phyloP scores from a whole-genome alignment of 768 basidiomycete genomes.

The Zangia roseola region DNA sequence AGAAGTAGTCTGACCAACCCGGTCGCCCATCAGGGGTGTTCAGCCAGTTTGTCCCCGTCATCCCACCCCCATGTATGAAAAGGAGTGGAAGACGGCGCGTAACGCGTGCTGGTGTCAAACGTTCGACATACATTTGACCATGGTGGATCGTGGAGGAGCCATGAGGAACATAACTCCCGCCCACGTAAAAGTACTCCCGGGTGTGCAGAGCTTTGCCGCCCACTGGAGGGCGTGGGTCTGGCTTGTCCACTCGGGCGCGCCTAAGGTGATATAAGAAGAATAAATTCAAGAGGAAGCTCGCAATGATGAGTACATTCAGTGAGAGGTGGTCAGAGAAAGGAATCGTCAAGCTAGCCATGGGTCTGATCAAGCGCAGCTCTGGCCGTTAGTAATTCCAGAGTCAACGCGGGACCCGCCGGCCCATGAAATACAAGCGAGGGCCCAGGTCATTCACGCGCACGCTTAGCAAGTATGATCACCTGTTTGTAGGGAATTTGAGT shows the following conservation, averaged over 20 bases:
- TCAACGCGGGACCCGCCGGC: too few relatives aligned
- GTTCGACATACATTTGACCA: conserved; percentile 55
- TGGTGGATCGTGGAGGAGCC: conserved; percentile 38
- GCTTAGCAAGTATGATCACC: too few relatives aligned
- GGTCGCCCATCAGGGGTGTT: conserved; percentile 53
- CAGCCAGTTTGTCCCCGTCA: conserved; percentile 53
- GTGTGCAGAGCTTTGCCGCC: conserved; percentile 39
- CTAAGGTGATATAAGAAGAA: conserved; percentile 10
- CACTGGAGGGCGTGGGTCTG: not conserved
- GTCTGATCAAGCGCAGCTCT: too few relatives aligned
- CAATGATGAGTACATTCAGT: conserved; percentile 3
- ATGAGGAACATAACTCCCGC: conserved; percentile 38
- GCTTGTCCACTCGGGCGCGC: not conserved
- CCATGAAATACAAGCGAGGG: too few relatives aligned
- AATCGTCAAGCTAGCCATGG: conserved; percentile 10
- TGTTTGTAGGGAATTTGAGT: too few relatives aligned
- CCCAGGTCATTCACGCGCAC: too few relatives aligned
- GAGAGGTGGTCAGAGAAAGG: conserved; percentile 4
- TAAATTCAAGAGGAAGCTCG: conserved; percentile 20
- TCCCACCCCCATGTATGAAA: conserved; percentile 50
- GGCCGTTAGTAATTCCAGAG: too few relatives aligned
- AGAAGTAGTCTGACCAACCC: conserved; percentile 59
- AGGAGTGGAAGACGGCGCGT: conserved; percentile 43
- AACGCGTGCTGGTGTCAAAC: conserved; percentile 39
- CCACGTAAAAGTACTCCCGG: conserved; percentile 49